Percentiles rank a stretch among this genome's conserved stretches.
These are phyloP conservation scores for Pichia rugopelliculosa DNA, from an alignment of 805 yeast genomes.

Conservation along the genomic window DNA sequence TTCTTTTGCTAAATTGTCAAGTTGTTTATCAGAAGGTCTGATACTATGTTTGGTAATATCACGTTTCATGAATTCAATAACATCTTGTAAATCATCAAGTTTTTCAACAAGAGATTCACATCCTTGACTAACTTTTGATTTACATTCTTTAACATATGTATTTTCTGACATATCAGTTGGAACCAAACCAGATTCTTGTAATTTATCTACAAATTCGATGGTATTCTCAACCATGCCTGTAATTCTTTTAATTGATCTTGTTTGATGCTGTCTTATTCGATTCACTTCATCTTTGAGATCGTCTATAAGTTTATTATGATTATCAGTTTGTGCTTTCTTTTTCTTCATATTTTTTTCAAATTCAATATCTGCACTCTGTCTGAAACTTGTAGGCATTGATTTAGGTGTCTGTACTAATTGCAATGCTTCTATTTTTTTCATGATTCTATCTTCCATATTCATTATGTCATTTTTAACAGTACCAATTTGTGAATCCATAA, in stretches of 20 bases:
- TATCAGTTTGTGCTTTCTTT: slow-evolving; percentile 5
- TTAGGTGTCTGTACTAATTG: slow-evolving; percentile 6
- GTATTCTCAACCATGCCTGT: slow-evolving; percentile 35
- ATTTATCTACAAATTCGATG: slow-evolving; percentile 38
- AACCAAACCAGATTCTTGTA: slow-evolving; percentile 32
- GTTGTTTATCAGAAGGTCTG: slow-evolving; percentile 66
- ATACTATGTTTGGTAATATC: slow-evolving; percentile 92
- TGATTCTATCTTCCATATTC: slow-evolving; percentile 20
- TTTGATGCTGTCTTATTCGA: slow-evolving; percentile 50
- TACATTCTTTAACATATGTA: slow-evolving; percentile 69
- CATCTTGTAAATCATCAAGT: slow-evolving; percentile 88
- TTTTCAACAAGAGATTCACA: slow-evolving; percentile 67
- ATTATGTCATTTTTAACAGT: slow-evolving; percentile 23
- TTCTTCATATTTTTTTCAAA: slow-evolving; percentile 11
- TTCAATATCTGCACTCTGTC: slow-evolving; percentile 5
- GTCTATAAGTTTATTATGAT: slow-evolving; percentile 27
- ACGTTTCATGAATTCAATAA: slow-evolving; percentile 79
- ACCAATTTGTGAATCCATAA: slow-evolving; percentile 24
- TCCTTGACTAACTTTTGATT: slow-evolving; percentile 62
- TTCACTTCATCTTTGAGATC: slow-evolving; percentile 53
- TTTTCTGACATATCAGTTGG: slow-evolving; percentile 8
- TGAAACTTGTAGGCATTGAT: not conserved
- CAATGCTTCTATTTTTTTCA: slow-evolving; percentile 19
- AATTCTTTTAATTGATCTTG: slow-evolving; percentile 28
- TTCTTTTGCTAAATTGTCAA: slow-evolving; percentile 59